phyloP scores from a whole-genome alignment of 768 basidiomycete species.

The Suillus clintonianus region DNA sequence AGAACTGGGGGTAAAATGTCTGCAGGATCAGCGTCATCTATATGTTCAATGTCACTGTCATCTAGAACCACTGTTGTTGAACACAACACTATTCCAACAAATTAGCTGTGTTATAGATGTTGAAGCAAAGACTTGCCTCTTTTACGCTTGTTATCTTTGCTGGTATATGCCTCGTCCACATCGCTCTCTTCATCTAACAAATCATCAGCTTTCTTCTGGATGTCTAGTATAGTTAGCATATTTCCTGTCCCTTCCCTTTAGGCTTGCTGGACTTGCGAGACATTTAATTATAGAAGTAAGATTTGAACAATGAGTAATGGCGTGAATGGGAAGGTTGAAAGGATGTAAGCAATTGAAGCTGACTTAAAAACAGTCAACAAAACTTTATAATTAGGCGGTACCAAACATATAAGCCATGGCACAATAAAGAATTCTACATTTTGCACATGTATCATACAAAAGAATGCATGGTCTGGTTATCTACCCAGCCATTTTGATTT shows the following conservation, averaged over 20 bases:
- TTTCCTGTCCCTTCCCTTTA: not conserved
- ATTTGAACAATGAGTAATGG: not conserved
- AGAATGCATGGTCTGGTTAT: not conserved
- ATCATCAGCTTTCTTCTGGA: not conserved
- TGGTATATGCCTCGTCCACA: not conserved
- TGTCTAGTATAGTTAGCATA: not conserved
- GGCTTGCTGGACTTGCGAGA: not conserved
- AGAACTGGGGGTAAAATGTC: not conserved
- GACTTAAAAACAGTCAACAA: not conserved
- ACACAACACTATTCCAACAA: not conserved
- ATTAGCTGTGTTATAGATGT: not conserved
- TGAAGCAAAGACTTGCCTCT: not conserved
- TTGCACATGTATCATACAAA: not conserved
- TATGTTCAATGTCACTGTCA: not conserved
- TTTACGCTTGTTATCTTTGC: not conserved
- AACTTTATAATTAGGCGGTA: not conserved
- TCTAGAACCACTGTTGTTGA: not conserved
- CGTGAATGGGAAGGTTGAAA: not conserved
- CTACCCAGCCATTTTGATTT: constrained; percentile 1
- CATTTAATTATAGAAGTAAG: not conserved
- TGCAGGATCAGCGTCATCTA: not conserved
- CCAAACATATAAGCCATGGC: too few relatives aligned
- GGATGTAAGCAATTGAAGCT: not conserved
- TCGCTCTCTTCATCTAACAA: not conserved
- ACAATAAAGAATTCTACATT: too few relatives aligned